phyloP scores from a whole-genome alignment of 768 basidiomycete species.

The Candolleomyces efflorescens region DNA sequence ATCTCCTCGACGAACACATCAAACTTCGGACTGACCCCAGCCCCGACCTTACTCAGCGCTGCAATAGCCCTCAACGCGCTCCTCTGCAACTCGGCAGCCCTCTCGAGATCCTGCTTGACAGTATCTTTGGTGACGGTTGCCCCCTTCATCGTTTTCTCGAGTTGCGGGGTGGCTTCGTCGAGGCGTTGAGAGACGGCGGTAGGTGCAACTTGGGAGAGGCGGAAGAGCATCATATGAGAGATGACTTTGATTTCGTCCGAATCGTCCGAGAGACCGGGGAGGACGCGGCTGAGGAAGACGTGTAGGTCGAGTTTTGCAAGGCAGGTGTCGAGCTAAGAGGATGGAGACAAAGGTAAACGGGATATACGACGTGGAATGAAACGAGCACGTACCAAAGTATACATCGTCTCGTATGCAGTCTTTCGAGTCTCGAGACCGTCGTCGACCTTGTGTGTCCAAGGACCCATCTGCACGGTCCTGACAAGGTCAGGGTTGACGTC shows the following conservation, averaged over 20 bases:
- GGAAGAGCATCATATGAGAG: slow-evolving; percentile 92
- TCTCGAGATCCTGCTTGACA: slow-evolving; percentile 89
- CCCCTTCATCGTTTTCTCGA: slow-evolving; percentile 89
- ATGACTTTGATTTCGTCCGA: slow-evolving; percentile 98
- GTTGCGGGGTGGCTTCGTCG: slow-evolving; percentile 77
- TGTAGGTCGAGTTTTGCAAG: slow-evolving; percentile 83
- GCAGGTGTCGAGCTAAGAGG: slow-evolving; percentile 82
- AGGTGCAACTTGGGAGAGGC: slow-evolving; percentile 83
- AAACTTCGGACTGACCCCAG: slow-evolving; percentile 65
- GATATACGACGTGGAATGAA: neutral
- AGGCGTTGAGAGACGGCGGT: slow-evolving; percentile 78
- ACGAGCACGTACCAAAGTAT: slow-evolving; percentile 70
- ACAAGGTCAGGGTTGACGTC: slow-evolving; percentile 73
- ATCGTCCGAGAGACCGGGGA: slow-evolving; percentile 81
- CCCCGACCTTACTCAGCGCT: slow-evolving; percentile 74
- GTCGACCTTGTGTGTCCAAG: slow-evolving; percentile 96
- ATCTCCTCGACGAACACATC: slow-evolving; percentile 76
- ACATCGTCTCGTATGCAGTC: slow-evolving; percentile 96
- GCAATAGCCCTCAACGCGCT: slow-evolving; percentile 86
- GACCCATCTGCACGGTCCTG: slow-evolving; percentile 93
- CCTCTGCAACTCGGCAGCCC: slow-evolving; percentile 85
- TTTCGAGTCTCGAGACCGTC: slow-evolving; percentile 96
- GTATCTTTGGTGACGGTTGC: slow-evolving; percentile 89
- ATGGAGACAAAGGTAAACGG: neutral
- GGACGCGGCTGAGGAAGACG: slow-evolving; percentile 76